A percentile compares a stretch with the other conserved stretches of the same genome.
phyloP scores from a whole-genome alignment of 257 asterid species.

The Ajuga chamaepitys region DNA sequence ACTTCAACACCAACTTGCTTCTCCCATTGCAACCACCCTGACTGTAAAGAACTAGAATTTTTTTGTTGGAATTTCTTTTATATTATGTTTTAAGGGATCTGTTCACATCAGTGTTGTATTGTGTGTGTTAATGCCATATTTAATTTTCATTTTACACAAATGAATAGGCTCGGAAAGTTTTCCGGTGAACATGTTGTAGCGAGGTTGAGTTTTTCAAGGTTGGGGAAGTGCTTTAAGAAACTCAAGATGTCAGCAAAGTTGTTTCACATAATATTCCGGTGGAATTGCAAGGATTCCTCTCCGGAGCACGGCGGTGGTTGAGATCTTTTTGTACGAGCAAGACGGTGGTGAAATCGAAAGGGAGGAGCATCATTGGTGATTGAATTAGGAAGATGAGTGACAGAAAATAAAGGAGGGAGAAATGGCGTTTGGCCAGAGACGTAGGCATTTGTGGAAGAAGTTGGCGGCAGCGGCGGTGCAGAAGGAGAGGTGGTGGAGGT shows the following conservation, averaged over 20 bases:
- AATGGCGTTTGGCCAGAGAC: slow-evolving; percentile 14
- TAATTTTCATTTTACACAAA: too few relatives aligned
- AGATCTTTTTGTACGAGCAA: slow-evolving; percentile 32
- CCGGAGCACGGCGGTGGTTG: slow-evolving; percentile 27
- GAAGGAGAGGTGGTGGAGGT: neutral
- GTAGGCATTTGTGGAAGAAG: slow-evolving; percentile 28
- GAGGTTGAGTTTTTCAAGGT: slow-evolving; percentile 65
- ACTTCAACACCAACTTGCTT: too few relatives aligned
- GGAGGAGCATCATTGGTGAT: slow-evolving; percentile 26
- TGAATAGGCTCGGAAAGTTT: slow-evolving; percentile 55
- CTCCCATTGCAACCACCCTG: too few relatives aligned
- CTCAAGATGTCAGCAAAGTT: slow-evolving; percentile 47
- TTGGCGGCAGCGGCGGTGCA: neutral
- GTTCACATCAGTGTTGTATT: too few relatives aligned
- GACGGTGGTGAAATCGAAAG: slow-evolving; percentile 47
- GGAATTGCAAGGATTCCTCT: slow-evolving; percentile 38
- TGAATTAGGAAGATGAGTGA: slow-evolving; percentile 34
- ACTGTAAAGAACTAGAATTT: too few relatives aligned
- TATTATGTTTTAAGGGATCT: too few relatives aligned
- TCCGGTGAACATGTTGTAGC: slow-evolving; percentile 61
- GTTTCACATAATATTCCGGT: slow-evolving; percentile 66
- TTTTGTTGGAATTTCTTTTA: too few relatives aligned
- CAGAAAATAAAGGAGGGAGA: slow-evolving; percentile 26
- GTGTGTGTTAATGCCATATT: too few relatives aligned
- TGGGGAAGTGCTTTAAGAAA: slow-evolving; percentile 66